A percentile compares a stretch with the other conserved stretches of the same genome.
Evolutionary conservation across 495 filamentous ascomycete species (phyloP).

Genomic region (Saxophila tyrrhenica): DNA sequence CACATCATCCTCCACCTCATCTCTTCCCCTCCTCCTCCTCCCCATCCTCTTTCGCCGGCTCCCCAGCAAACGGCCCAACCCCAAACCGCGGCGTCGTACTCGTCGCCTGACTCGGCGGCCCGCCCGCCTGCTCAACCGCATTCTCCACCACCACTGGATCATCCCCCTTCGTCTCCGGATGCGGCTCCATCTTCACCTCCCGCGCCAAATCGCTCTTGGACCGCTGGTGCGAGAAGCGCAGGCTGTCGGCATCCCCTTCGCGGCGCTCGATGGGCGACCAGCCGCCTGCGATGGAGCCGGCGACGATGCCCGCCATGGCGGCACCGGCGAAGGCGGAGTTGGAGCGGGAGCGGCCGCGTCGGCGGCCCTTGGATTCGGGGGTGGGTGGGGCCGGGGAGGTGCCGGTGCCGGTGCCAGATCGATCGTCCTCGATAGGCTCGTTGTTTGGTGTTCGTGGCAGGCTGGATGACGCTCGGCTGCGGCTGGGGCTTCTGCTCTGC

Average conservation of each 20-base stretch:
- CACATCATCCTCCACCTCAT: too few species aligned
- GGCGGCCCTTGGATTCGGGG: slow-evolving; percentile 61
- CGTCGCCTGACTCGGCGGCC: slow-evolving; percentile 49
- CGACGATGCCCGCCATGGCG: slow-evolving; percentile 80
- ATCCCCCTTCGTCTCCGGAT: slow-evolving; percentile 44
- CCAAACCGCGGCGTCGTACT: slow-evolving; percentile 42
- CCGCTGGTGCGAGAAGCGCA: slow-evolving; percentile 34
- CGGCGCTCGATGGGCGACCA: slow-evolving; percentile 73
- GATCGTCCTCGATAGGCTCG: slow-evolving; percentile 39
- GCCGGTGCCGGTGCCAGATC: slow-evolving; percentile 29
- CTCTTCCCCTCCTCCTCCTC: neutral
- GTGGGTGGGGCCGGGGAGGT: slow-evolving; percentile 44
- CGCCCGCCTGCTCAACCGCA: slow-evolving; percentile 28
- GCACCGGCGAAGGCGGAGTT: slow-evolving; percentile 78
- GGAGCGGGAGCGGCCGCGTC: slow-evolving; percentile 66
- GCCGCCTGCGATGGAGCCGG: slow-evolving; percentile 72
- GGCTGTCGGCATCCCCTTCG: slow-evolving; percentile 35
- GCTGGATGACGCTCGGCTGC: slow-evolving; percentile 57
- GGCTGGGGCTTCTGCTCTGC: slow-evolving; percentile 60
- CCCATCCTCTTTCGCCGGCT: slow-evolving; percentile 9
- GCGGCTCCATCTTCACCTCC: slow-evolving; percentile 35
- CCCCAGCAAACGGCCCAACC: slow-evolving; percentile 24
- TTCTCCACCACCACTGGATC: slow-evolving; percentile 43
- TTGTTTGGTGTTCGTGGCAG: slow-evolving; percentile 56
- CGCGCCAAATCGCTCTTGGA: slow-evolving; percentile 11